Evolutionary conservation across 164 flowering plant species (phyloP).

Genomic region (Magnolia sinica): DNA sequence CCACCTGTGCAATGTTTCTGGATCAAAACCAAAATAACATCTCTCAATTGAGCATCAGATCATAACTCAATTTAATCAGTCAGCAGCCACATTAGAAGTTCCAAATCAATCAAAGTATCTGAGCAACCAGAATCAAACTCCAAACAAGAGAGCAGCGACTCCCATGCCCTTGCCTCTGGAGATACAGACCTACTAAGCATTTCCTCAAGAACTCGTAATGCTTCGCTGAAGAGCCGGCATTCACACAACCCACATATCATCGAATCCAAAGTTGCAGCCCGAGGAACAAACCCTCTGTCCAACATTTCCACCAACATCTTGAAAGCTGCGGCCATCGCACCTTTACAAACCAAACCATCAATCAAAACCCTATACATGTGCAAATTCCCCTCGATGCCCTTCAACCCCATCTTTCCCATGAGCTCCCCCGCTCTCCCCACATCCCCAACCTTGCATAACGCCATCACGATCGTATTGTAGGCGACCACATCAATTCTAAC

Average conservation of each 20-base stretch:
- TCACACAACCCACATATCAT: conserved; percentile 40
- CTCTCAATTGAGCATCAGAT: no score
- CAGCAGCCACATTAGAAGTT: not conserved
- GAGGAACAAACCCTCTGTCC: conserved; percentile 25
- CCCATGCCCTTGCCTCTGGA: conserved; percentile 52
- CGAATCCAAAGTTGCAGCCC: conserved; percentile 35
- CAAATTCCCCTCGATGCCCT: conserved; percentile 36
- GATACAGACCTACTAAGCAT: conserved; percentile 25
- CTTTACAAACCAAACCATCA: conserved; percentile 38
- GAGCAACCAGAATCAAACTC: not conserved
- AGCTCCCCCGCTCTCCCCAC: conserved; percentile 35
- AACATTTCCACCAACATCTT: conserved; percentile 42
- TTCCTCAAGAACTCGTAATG: conserved; percentile 31
- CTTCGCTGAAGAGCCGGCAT: conserved; percentile 29
- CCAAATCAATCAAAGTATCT: not conserved
- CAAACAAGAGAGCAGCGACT: conserved; percentile 29
- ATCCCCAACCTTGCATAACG: conserved; percentile 40
- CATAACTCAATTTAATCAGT: not conserved
- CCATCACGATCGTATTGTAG: conserved; percentile 43
- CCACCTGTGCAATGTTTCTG: no score
- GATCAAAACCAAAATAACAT: no score
- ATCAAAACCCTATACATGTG: conserved; percentile 45
- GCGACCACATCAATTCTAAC: conserved; percentile 46
- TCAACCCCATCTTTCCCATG: conserved; percentile 39
- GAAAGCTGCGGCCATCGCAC: conserved; percentile 48